These are phyloP conservation scores for Babesia ovis DNA, from an alignment of 169 alveolate genomes.

Conservation along the genomic window DNA sequence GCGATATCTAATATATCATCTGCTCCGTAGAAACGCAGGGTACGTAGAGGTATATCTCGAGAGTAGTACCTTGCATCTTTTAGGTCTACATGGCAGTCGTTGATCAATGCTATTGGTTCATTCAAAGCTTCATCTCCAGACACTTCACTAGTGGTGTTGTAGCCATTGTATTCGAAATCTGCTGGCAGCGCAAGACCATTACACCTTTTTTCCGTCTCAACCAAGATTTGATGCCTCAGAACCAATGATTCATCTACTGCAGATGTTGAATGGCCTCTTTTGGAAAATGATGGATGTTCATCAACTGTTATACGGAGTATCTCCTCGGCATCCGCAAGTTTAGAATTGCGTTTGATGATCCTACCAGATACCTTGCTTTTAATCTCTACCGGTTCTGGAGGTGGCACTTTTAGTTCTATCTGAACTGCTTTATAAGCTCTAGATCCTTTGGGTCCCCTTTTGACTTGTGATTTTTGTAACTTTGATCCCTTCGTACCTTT, in stretches of 20 bases:
- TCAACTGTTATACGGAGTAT: neutral
- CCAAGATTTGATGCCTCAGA: constrained; percentile 23
- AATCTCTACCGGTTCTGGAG: constrained; percentile 20
- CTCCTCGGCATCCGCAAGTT: constrained; percentile 11
- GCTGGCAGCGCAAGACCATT: constrained; percentile 49
- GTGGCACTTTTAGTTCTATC: neutral
- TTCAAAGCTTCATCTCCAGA: constrained; percentile 30
- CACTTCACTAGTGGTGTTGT: constrained; percentile 56
- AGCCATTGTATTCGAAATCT: constrained; percentile 57
- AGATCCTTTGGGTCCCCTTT: neutral
- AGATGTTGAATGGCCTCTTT: neutral
- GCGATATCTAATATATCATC: constrained; percentile 53
- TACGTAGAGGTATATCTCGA: constrained; percentile 54
- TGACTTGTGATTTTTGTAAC: neutral
- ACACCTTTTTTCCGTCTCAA: constrained; percentile 44
- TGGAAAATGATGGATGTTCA: neutral
- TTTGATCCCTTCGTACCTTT: neutral
- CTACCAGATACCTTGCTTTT: constrained; percentile 63
- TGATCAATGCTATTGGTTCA: constrained; percentile 22
- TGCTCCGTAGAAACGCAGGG: constrained; percentile 48
- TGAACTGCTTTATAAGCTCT: neutral
- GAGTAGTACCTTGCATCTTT: constrained; percentile 51
- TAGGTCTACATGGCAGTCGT: constrained; percentile 45
- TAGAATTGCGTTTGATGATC: constrained; percentile 38
- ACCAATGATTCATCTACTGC: constrained; percentile 6